Conservation (phyloP, 2,329 filamentous ascomycete species). For the Myriosclerotinia scirpicola region DNA sequence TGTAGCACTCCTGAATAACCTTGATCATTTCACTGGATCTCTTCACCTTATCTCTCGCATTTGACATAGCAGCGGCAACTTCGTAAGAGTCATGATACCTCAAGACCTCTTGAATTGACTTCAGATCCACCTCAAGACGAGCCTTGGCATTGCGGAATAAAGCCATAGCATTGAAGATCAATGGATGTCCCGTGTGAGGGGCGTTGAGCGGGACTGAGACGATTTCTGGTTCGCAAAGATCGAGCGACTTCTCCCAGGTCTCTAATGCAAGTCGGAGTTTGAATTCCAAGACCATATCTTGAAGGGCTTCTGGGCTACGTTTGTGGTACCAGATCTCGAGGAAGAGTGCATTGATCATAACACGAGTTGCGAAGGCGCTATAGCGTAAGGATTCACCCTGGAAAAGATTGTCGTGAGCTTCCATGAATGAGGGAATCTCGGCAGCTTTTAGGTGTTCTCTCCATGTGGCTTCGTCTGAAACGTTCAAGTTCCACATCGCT, state of each 20-base stretch:
- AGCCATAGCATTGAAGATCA: slow-evolving; percentile 98
- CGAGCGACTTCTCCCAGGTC: slow-evolving; percentile 98
- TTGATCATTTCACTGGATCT: slow-evolving; percentile 97
- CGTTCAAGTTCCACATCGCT: slow-evolving; percentile 85
- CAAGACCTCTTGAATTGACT: slow-evolving; percentile 88
- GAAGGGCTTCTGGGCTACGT: slow-evolving; percentile 93
- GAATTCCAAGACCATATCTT: slow-evolving; percentile 97
- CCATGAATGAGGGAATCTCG: slow-evolving; percentile 80
- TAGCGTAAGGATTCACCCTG: slow-evolving; percentile 88
- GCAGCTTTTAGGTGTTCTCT: slow-evolving; percentile 71
- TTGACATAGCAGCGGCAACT: slow-evolving; percentile 94
- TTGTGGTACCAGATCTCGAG: slow-evolving; percentile 99
- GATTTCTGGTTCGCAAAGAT: slow-evolving; percentile 87
- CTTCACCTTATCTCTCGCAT: slow-evolving; percentile 89
- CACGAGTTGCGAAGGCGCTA: slow-evolving; percentile 93
- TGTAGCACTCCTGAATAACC: slow-evolving; percentile 95
- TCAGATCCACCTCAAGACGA: slow-evolving; percentile 90
- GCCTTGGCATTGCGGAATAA: slow-evolving; percentile 93
- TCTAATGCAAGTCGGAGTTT: slow-evolving; percentile 93
- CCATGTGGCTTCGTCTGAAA: slow-evolving; percentile 78
- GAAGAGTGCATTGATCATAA: slow-evolving; percentile 99
- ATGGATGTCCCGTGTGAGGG: slow-evolving; percentile 90
- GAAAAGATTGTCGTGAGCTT: slow-evolving; percentile 93
- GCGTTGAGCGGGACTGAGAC: slow-evolving; percentile 87
- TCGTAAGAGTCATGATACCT: slow-evolving; percentile 97